These are phyloP conservation scores for Fallopia convolvulus DNA, from an alignment of 148 eudicot genomes.

Conservation along the genomic window DNA sequence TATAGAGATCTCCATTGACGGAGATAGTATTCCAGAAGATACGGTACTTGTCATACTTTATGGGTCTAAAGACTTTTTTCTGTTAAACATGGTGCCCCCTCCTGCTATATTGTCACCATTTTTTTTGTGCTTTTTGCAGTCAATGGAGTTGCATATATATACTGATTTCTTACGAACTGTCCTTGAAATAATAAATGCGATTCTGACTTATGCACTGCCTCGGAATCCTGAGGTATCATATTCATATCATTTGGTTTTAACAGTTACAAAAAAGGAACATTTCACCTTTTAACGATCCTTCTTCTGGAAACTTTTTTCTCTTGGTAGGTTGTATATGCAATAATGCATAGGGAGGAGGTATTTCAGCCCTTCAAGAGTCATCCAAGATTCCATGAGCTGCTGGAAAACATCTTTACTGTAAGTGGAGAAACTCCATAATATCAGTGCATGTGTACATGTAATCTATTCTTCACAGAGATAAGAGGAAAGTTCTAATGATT, in stretches of 20 bases:
- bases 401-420: slow-evolving; percentile 90
- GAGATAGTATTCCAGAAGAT: slow-evolving; percentile 46
- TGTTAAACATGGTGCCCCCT: neutral
- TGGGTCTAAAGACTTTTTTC: neutral
- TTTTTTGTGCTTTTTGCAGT: slow-evolving; percentile 34
- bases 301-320: neutral
- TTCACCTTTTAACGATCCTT: neutral
- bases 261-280: neutral
- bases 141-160: slow-evolving; percentile 80
- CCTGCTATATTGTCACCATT: neutral
- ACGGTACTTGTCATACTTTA: slow-evolving; percentile 17
- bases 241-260: slow-evolving; percentile 18
- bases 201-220: slow-evolving; percentile 82
- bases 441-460: neutral
- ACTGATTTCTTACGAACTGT: slow-evolving; percentile 87
- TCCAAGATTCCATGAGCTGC: slow-evolving; percentile 81
- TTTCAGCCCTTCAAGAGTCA: slow-evolving; percentile 85
- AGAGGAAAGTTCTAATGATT: neutral
- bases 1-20: slow-evolving; percentile 38
- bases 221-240: slow-evolving; percentile 86
- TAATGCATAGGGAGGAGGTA: slow-evolving; percentile 95
- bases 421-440: slow-evolving; percentile 17
- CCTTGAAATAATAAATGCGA: slow-evolving; percentile 82
- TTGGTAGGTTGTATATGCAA: slow-evolving; percentile 87
- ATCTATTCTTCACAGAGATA: neutral